These are phyloP conservation scores for Talaromyces amestolkiae DNA, from an alignment of 2,329 filamentous ascomycete species.

Conservation along the genomic window DNA sequence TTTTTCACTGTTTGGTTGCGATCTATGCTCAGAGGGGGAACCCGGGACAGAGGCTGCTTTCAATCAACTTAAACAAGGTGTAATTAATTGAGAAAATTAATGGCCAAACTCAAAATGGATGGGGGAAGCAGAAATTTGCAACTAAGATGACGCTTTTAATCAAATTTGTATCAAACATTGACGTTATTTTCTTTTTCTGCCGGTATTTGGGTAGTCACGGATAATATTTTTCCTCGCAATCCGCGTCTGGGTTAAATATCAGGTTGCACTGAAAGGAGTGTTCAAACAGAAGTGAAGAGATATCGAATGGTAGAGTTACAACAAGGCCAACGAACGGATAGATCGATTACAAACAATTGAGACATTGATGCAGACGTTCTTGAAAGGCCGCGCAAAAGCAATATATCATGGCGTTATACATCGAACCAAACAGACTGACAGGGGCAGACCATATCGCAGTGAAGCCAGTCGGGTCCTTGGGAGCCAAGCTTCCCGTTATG, in stretches of 20 bases:
- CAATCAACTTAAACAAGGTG: not conserved
- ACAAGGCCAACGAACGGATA: not conserved
- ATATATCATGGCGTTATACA: not conserved
- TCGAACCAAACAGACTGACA: not conserved
- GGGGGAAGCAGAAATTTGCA: not conserved
- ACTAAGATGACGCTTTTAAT: not conserved
- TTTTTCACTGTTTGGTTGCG: not conserved
- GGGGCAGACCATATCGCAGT: not conserved
- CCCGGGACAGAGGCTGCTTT: not conserved
- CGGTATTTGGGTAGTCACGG: not conserved
- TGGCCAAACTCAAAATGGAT: not conserved
- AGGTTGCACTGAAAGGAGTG: not conserved
- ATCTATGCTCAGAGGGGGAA: constrained; percentile 1
- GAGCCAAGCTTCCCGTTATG: not conserved
- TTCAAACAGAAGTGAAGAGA: not conserved
- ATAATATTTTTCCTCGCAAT: constrained; percentile 11
- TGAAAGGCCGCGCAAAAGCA: not conserved
- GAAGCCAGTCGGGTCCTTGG: not conserved
- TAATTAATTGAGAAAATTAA: not conserved
- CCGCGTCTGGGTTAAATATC: constrained; percentile 11
- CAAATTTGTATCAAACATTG: not conserved
- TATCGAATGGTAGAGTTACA: constrained; percentile 3
- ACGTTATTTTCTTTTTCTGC: not conserved
- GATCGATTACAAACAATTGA: constrained; percentile 2
- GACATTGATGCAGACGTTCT: not conserved